Evolutionary conservation across 2,329 filamentous ascomycete genomes (phyloP), one percentile per base, ranked within the genome.

Genomic region (Monilinia fructigena): DNA sequence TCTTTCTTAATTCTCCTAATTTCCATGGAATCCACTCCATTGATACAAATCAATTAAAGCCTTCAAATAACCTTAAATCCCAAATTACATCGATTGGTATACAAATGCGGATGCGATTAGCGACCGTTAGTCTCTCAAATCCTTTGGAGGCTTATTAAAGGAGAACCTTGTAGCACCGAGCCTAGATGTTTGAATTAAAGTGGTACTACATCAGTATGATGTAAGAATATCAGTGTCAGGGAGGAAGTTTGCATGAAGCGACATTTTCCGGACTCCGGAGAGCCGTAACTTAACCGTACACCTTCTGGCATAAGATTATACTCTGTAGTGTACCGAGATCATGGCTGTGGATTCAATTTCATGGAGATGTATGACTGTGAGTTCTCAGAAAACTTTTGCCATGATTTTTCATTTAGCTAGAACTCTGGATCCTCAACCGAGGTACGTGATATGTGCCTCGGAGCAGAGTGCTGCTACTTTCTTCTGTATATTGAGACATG

Each of bases 141-240:
- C 45, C 56, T 60, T 35, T 38, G 10, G 12, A 18, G 50, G 45
- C 56, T 50, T 35, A 50, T 60, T 60, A 38, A 23, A 20, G n/a
- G 31, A 20, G 14, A 35, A 16, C 28, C 20, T 50, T 31, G 28
- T 12, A 50, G 26, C 26, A 16, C n/a, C 16, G 20, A 6, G 20
- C 40, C 55, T 31, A 16, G 28, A 48, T 38, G 58, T 40, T 38
- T 50, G 58, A 28, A 23, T 18, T 60, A 60, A 18, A 60, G 58
- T 60, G n/a, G 20, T 60, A 50, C 45, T 31, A 23, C 42, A 20
- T 5, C 16, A 38, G 45, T 59, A 59, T 59, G 56, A 59, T 48
- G 56, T 48, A 59, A 48, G 45, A 60, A 18, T 60, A 3, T 48
- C 28, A 48, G 45, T 48, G 28, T 14, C 3, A 28, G 38, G 18